Evolutionary conservation across 306 rosid species (phyloP).

Genomic region (Acmispon strigosus): DNA sequence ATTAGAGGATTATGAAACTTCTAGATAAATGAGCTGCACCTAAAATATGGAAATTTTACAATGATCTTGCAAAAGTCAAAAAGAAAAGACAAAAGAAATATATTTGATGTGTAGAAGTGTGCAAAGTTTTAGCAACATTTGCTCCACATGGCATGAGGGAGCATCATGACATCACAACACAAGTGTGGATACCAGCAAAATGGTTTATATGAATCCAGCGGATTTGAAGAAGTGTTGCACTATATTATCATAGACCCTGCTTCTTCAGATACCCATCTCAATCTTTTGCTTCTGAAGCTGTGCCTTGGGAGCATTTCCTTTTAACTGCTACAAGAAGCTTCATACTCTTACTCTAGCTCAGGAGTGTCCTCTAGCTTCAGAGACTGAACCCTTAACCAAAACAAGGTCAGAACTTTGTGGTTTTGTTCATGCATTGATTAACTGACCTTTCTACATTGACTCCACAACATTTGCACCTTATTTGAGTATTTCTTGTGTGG

Average conservation of each 20-base stretch:
- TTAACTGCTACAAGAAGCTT: background rate
- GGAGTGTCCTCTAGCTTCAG: background rate
- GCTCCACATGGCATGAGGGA: background rate
- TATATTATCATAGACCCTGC: slow-evolving; percentile 6
- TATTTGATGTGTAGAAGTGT: background rate
- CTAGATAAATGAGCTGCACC: slow-evolving; percentile 32
- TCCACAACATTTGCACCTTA: background rate
- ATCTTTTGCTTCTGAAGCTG: slow-evolving; percentile 1
- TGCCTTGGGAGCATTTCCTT: slow-evolving; percentile 7
- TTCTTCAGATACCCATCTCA: slow-evolving; percentile 17
- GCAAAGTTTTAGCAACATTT: slow-evolving; percentile 1
- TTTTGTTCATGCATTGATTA: background rate
- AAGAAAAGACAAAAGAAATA: background rate
- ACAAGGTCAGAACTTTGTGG: slow-evolving; percentile 15
- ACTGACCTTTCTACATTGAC: background rate
- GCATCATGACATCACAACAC: slow-evolving; percentile 27
- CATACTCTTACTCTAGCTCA: background rate
- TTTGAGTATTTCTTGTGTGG: background rate
- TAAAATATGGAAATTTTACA: slow-evolving; percentile 17
- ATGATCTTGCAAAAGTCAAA: slow-evolving; percentile 34
- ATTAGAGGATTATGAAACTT: slow-evolving; percentile 19
- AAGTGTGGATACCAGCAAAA: slow-evolving; percentile 33
- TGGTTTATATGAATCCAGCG: slow-evolving; percentile 20
- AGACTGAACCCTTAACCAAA: slow-evolving; percentile 11
- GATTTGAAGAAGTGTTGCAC: slow-evolving; percentile 19